Evolutionary conservation across 257 asterid species (phyloP), one percentile per base, ranked within the genome.

Genomic region (Fraxinus anomala): DNA sequence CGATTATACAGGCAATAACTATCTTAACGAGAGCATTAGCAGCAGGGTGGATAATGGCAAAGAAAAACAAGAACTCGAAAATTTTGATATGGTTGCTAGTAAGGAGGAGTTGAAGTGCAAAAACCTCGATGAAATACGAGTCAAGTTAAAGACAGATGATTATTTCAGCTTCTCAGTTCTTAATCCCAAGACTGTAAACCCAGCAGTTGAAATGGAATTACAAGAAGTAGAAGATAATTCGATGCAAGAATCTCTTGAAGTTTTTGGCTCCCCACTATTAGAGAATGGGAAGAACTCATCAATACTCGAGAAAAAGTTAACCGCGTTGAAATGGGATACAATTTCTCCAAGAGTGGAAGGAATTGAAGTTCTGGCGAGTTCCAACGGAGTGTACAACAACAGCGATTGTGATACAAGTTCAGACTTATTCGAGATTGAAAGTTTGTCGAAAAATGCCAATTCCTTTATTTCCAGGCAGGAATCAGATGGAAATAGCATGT

Each of bases 351-450:
- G 68, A 73, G 74, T 13, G 28, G 86, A 83, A 24, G 88, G 82
- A 49, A 77, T 73, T 61, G 86, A 86, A 49, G 80, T 82, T 37
- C 80, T 86, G 10, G 73, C 88, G 8, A 85, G 81, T 40, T 68
- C 92, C 1, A 87, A 79, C 4, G 87, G 86, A 24, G 59, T 77
- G 73, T 61, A 86, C 9, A 76, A 88, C 6, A 95, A 94, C 26
- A 68, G 84, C 12, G 92, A 77, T 13, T 91, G 97, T 31, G 97
- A 92, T 73, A 84, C 93, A 28, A 94, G 98, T 44, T 92, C 97
- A 1, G 98, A 94, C 30, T 83, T 94, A 37, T 94, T 94, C 19
- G 97, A 94, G 73, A 92, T 94, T 31, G 96, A 91, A 80, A 92
- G 98, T 85, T 83, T 94, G 63, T 86, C 91, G 11, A 88, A 76